Percentiles rank a stretch among this genome's conserved stretches.
phyloP scores from a whole-genome alignment of 2,329 filamentous ascomycete species.

The Colletotrichum cuscutae region DNA sequence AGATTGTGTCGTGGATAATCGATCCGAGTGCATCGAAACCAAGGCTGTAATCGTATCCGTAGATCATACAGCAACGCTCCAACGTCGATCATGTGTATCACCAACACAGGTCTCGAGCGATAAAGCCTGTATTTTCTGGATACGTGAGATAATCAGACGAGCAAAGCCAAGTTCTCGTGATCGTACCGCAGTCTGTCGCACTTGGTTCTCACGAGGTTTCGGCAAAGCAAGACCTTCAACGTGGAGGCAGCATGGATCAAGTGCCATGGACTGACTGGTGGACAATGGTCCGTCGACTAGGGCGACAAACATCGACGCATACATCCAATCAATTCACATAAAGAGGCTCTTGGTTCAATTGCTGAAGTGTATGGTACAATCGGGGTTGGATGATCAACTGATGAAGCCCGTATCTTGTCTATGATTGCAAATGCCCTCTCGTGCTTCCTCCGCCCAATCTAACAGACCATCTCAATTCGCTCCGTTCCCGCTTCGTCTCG shows the following conservation, averaged over 20 bases:
- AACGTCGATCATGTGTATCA: background rate
- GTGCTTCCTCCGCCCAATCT: conserved; percentile 10
- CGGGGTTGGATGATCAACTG: conserved; percentile 26
- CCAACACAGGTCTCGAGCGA: background rate
- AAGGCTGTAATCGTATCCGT: background rate
- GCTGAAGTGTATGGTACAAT: conserved; percentile 36
- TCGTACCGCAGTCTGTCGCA: background rate
- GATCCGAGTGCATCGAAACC: background rate
- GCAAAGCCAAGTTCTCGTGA: background rate
- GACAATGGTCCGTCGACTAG: background rate
- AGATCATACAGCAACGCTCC: background rate
- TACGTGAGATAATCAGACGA: background rate
- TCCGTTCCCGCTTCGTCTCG: background rate
- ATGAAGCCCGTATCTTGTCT: conserved; percentile 31
- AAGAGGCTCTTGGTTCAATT: conserved; percentile 22
- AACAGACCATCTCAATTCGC: conserved; percentile 1
- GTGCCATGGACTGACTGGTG: background rate
- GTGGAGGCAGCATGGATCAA: background rate
- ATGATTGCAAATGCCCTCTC: conserved; percentile 21
- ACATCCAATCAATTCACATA: background rate
- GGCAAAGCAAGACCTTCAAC: background rate
- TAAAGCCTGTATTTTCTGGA: background rate
- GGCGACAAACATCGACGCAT: background rate
- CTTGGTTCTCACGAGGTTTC: background rate
- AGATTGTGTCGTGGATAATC: background rate